phyloP scores from a whole-genome alignment of 2,329 filamentous ascomycete species.

The Hymenoscyphus repandus region DNA sequence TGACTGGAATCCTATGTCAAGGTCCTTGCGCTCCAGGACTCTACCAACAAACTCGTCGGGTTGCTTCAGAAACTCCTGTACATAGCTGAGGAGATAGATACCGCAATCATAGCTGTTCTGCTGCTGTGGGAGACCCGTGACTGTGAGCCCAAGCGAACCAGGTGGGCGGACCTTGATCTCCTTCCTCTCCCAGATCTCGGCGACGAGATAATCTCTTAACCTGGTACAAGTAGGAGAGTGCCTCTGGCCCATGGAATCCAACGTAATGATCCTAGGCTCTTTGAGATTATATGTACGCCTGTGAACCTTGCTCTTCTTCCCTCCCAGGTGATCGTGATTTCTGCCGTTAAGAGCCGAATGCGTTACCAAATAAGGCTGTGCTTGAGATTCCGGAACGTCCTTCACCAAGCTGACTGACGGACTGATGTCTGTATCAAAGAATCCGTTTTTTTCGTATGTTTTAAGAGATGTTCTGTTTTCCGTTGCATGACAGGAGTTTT shows the following conservation, averaged over 20 bases:
- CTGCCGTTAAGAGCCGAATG: neutral
- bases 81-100: neutral
- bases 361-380: no score
- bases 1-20: neutral
- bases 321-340: neutral
- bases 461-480: no score
- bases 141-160: neutral
- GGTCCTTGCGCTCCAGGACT: neutral
- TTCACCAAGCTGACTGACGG: no score
- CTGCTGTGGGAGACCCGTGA: neutral
- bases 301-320: neutral
- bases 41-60: neutral
- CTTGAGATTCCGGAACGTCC: no score
- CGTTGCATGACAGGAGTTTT: no score
- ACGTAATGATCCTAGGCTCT: neutral
- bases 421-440: no score
- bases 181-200: neutral
- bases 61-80: constrained; percentile 2
- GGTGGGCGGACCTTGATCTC: neutral
- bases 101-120: constrained; percentile 2
- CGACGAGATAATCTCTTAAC: neutral
- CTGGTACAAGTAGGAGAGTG: constrained; percentile 1
- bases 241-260: neutral
- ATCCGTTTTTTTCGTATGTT: no score
- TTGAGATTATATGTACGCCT: neutral